Evolutionary conservation across 352 stramenopile species (phyloP).

Genomic region (Phytophthora cryptogea): DNA sequence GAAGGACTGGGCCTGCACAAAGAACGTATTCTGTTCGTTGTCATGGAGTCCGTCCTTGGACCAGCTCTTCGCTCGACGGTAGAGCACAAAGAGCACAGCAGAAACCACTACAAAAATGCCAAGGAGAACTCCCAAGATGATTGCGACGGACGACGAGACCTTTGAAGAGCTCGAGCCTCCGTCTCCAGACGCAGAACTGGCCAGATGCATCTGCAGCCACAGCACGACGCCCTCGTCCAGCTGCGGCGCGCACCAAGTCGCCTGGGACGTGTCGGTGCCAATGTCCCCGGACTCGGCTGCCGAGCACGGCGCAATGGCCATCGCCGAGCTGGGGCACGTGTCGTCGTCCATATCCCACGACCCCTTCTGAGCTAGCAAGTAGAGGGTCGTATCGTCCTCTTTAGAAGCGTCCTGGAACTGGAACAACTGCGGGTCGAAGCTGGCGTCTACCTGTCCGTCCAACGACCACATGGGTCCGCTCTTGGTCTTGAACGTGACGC

Average conservation of each 20-base stretch:
- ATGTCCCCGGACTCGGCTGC: slow-evolving; percentile 14
- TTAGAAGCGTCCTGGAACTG: slow-evolving; percentile 3
- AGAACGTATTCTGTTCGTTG: slow-evolving; percentile 37
- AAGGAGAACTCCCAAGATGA: slow-evolving; percentile 29
- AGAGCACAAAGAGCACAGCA: slow-evolving; percentile 31
- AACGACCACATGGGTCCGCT: slow-evolving; percentile 34
- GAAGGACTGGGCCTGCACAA: slow-evolving; percentile 30
- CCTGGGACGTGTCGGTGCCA: slow-evolving; percentile 15
- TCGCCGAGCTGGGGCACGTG: slow-evolving; percentile 28
- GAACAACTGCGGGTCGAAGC: slow-evolving; percentile 42
- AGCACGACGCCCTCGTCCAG: slow-evolving; percentile 29
- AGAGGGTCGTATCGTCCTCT: slow-evolving; percentile 18
- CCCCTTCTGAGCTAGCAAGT: slow-evolving; percentile 31
- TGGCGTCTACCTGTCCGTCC: slow-evolving; percentile 37
- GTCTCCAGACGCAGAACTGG: not conserved
- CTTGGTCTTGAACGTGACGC: slow-evolving; percentile 6
- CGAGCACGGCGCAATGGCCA: slow-evolving; percentile 40
- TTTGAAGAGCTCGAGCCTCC: slow-evolving; percentile 12
- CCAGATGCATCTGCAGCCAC: slow-evolving; percentile 27
- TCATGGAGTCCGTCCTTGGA: slow-evolving; percentile 32
- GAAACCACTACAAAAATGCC: slow-evolving; percentile 24
- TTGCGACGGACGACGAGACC: slow-evolving; percentile 21
- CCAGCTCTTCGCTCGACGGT: slow-evolving; percentile 16
- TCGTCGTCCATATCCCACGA: slow-evolving; percentile 30
- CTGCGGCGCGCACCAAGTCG: slow-evolving; percentile 40